Percentiles rank a stretch among this genome's conserved stretches.
These are phyloP conservation scores for Biscutella laevigata DNA, from an alignment of 441 rosid genomes.

Conservation along the genomic window DNA sequence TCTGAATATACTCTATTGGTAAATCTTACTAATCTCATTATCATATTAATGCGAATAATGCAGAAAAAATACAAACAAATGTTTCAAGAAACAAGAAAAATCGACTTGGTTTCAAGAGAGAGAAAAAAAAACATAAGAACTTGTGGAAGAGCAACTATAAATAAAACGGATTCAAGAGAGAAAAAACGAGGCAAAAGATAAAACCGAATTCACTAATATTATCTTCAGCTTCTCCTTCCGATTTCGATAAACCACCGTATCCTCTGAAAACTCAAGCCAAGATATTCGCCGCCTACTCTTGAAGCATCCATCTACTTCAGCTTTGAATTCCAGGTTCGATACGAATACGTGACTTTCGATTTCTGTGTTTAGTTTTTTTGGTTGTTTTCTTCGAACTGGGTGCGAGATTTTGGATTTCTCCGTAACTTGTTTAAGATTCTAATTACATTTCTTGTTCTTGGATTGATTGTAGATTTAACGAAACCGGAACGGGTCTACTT, in stretches of 20 bases:
- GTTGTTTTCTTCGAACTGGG: neutral
- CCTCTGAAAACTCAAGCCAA: conserved; percentile 20
- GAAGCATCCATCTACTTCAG: neutral
- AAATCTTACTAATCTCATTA: too few species aligned
- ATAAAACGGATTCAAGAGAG: too few species aligned
- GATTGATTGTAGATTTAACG: conserved; percentile 11
- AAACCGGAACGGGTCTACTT: conserved; percentile 24
- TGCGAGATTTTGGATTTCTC: neutral
- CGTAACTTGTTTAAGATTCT: neutral
- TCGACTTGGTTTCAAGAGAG: too few species aligned
- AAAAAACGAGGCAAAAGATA: neutral
- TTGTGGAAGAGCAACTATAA: too few species aligned
- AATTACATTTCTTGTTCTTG: neutral
- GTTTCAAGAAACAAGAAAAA: too few species aligned
- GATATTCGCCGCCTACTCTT: conserved; percentile 3
- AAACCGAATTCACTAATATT: conserved; percentile 7
- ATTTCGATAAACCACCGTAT: conserved; percentile 9
- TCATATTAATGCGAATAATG: too few species aligned
- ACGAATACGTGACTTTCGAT: neutral
- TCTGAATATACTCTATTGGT: too few species aligned
- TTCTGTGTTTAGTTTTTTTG: neutral
- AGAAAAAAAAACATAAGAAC: too few species aligned
- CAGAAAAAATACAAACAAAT: too few species aligned
- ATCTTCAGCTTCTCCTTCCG: conserved; percentile 10
- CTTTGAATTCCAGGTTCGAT: conserved; percentile 18